Evolutionary conservation across 1,139 yeast species (phyloP), one percentile per base, ranked within the genome.

Genomic region (Pichia sp.): DNA sequence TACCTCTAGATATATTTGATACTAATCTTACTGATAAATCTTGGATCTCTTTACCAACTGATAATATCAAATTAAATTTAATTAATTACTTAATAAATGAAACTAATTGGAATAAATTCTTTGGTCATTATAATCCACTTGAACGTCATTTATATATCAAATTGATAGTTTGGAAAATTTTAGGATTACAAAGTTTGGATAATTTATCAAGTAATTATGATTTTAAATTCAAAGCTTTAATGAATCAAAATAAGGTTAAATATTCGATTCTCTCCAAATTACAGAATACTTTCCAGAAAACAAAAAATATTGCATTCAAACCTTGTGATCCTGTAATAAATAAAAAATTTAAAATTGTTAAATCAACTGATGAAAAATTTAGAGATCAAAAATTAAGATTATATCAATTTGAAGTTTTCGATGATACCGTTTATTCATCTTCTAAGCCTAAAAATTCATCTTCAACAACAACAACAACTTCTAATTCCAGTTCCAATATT

Each of bases 71-170:
- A 52, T 62, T 63, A 48, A 68, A 68, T 49, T 66, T 79, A 51
- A 68, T 74, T 21, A 59, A 62, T 28, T 81, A 84, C 81, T 58
- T 83, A 23, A 61, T 79, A 10, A 66, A 73, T 4, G 59, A 65
- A 5, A 56, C 59, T 2, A 62, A 64, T 37, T 82, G 85, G 77
- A 59, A 61, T 35, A 64, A 69, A 34, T 74, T 75, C 46, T 77
- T 84, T 52, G 72, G 79, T 35, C 94, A 85, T 60, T 85, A 94
- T 86, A 75, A 79, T 51, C 89, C 95, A 2, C 60, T 84, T 24
- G 78, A 84, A 15, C 67, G 95, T 34, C 72, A 82, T 2, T 82
- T 79, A 53, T 85, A 79, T 57, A 67, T 77, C 38, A 67, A 88
- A 39, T 65, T 85, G 24, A 49, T 85, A 15, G 68, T 84, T 39